Conservation (phyloP, 306 rosid species). For the Prunus padus region DNA sequence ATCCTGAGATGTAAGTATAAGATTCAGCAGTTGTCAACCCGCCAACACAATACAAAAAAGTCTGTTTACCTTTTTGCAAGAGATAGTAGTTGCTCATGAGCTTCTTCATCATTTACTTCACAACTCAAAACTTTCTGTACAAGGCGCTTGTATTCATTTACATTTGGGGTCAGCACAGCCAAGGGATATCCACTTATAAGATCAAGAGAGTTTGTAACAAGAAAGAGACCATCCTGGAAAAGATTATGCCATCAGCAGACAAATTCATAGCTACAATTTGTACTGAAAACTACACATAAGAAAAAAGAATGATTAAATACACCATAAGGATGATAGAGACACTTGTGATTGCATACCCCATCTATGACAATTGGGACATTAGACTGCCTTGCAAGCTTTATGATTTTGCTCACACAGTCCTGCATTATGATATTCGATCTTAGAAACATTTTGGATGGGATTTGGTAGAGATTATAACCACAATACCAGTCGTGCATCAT, state of each 20-base stretch:
- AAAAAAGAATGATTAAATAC: constrained; percentile 5
- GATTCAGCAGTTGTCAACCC: no score
- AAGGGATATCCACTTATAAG: constrained; percentile 76
- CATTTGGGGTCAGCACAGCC: constrained; percentile 84
- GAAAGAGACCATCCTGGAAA: constrained; percentile 87
- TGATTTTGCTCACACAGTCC: constrained; percentile 78
- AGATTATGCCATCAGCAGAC: constrained; percentile 12
- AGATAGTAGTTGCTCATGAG: constrained; percentile 56
- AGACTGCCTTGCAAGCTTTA: constrained; percentile 67
- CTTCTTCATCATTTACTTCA: constrained; percentile 54
- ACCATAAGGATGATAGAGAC: background rate
- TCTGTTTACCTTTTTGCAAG: constrained; percentile 57
- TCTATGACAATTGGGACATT: constrained; percentile 75
- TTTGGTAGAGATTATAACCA: constrained; percentile 9
- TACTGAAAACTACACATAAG: background rate
- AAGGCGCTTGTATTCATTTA: constrained; percentile 84
- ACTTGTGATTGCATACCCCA: constrained; percentile 57
- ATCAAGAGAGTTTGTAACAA: constrained; percentile 66
- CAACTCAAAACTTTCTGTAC: constrained; percentile 61
- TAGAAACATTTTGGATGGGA: constrained; percentile 21
- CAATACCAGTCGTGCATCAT: background rate
- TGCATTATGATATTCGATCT: constrained; percentile 34
- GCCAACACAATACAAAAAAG: no score
- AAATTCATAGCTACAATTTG: constrained; percentile 8
- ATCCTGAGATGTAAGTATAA: background rate